Evolutionary conservation across 2,329 filamentous ascomycete species (phyloP).

Genomic region (Neofusicoccum umdonicola): DNA sequence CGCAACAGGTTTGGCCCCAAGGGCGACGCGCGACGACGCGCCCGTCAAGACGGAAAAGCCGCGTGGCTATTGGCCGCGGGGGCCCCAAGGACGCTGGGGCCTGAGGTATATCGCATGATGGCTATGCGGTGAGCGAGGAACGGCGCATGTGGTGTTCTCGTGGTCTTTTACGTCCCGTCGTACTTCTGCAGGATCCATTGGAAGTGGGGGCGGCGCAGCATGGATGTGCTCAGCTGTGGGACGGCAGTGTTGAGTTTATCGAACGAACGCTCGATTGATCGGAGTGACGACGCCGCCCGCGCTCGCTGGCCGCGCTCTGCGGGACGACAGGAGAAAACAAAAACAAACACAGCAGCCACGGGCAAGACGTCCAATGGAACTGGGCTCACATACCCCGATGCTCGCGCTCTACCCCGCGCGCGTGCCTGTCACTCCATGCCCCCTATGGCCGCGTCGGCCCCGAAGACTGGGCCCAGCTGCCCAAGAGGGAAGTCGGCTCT

Average conservation of each 20-base stretch:
- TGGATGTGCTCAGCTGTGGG: background rate
- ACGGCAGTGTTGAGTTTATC: background rate
- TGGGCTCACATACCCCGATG: background rate
- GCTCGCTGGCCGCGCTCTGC: background rate
- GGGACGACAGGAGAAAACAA: background rate
- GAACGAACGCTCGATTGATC: background rate
- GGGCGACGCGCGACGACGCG: background rate
- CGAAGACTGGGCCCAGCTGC: background rate
- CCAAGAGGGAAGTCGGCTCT: background rate
- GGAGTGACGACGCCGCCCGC: background rate
- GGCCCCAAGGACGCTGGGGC: background rate
- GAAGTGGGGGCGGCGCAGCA: background rate
- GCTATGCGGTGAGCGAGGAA: background rate
- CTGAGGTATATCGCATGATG: background rate
- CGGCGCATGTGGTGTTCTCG: background rate
- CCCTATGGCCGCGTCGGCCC: background rate
- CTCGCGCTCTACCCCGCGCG: background rate
- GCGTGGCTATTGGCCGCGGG: background rate
- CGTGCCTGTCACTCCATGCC: background rate
- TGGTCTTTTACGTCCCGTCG: background rate
- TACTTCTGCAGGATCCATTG: background rate
- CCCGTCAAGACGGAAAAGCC: background rate
- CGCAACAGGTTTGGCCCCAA: background rate
- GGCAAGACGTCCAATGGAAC: background rate
- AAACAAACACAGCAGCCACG: background rate